Evolutionary conservation across 805 yeast genomes (phyloP).

Genomic region (Ogataea haglerorum): DNA sequence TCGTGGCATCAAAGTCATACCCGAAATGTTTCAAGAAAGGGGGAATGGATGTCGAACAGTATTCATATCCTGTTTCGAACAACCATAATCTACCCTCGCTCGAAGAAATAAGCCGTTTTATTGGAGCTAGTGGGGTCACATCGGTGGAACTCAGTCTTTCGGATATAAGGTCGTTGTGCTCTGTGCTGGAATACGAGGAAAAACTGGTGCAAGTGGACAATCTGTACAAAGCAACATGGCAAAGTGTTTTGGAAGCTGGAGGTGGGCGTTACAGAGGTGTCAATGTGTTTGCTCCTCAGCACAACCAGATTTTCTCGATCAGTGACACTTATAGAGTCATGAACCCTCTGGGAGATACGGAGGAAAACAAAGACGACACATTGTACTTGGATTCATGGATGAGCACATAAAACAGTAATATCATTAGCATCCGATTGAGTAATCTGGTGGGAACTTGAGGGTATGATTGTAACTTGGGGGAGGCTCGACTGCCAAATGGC

Average conservation of each 20-base stretch:
- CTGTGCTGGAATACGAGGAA: conserved; percentile 84
- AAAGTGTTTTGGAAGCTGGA: conserved; percentile 70
- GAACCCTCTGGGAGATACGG: conserved; percentile 20
- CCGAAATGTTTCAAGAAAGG: conserved; percentile 63
- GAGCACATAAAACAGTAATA: conserved; percentile 15
- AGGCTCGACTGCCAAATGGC: conserved; percentile 21
- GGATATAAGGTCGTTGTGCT: conserved; percentile 81
- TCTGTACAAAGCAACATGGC: conserved; percentile 79
- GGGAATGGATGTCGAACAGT: conserved; percentile 26
- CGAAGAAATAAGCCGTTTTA: conserved; percentile 73
- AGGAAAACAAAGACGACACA: conserved; percentile 16
- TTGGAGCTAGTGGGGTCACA: conserved; percentile 67
- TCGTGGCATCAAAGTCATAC: conserved; percentile 67
- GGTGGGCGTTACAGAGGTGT: conserved; percentile 36
- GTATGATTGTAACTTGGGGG: conserved; percentile 21
- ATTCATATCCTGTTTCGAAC: conserved; percentile 26
- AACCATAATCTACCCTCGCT: conserved; percentile 59
- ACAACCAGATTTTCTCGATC: conserved; percentile 29
- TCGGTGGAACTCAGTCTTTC: conserved; percentile 70
- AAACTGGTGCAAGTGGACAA: conserved; percentile 66
- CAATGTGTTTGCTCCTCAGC: conserved; percentile 29
- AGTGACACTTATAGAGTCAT: conserved; percentile 32
- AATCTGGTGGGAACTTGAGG: conserved; percentile 3
- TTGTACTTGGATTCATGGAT: conserved; percentile 33
- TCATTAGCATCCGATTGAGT: conserved; percentile 2